Conservation (phyloP, 2,329 filamentous ascomycete species). For the Alternaria tenuissima region DNA sequence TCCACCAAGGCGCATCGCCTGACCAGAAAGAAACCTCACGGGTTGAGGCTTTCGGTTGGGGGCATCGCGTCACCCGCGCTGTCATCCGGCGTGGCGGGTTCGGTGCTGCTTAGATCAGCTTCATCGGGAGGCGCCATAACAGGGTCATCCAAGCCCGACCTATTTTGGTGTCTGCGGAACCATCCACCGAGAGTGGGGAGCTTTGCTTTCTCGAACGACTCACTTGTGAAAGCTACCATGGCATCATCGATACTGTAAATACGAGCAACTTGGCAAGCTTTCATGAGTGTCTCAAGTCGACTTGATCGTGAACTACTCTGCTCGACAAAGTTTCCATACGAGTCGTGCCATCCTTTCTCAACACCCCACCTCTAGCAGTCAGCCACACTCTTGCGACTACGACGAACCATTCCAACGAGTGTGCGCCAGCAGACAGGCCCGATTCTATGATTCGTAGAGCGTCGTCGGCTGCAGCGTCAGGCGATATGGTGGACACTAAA, state of each 20-base stretch:
- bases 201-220: neutral
- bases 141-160: conserved; percentile 27
- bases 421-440: conserved; percentile 18
- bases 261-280: neutral
- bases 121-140: conserved; percentile 37
- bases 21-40: conserved; percentile 27
- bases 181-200: conserved; percentile 18
- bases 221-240: conserved; percentile 4
- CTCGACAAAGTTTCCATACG: neutral
- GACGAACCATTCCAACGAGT: conserved; percentile 22
- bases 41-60: conserved; percentile 26
- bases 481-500: conserved; percentile 26
- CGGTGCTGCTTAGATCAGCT: conserved; percentile 35
- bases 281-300: conserved; percentile 4
- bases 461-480: conserved; percentile 24
- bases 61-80: conserved; percentile 41
- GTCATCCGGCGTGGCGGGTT: conserved; percentile 45
- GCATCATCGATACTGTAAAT: conserved; percentile 3
- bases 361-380: conserved; percentile 22
- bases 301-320: conserved; percentile 2
- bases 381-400: conserved; percentile 17
- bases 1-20: conserved; percentile 19
- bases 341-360: conserved; percentile 5
- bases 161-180: conserved; percentile 37
- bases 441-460: conserved; percentile 21